Evolutionary conservation across 345 rosid genomes (phyloP).

Genomic region (Zanthoxylum bungeanum): DNA sequence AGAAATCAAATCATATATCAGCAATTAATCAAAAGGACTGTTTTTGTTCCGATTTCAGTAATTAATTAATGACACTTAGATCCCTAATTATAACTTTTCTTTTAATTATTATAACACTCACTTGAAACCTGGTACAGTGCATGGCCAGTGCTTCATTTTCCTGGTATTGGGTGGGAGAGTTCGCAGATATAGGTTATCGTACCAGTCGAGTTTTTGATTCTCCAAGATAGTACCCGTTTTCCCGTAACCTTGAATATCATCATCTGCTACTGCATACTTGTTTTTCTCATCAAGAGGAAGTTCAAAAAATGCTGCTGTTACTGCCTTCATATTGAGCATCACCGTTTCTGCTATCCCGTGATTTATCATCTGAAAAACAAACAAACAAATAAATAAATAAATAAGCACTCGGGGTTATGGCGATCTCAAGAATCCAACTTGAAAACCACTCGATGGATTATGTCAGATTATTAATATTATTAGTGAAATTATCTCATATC

Average conservation of each 20-base stretch:
- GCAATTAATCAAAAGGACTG: too few species aligned
- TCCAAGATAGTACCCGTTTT: constrained; percentile 30
- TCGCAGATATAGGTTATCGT: constrained; percentile 15
- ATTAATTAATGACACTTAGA: too few species aligned
- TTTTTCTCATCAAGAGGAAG: constrained; percentile 29
- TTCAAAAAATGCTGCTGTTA: constrained; percentile 22
- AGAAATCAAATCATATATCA: too few species aligned
- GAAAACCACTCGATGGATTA: too few species aligned
- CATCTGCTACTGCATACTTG: constrained; percentile 16
- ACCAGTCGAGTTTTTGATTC: constrained; percentile 29
- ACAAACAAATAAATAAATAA: too few species aligned
- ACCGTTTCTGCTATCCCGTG: constrained; percentile 17
- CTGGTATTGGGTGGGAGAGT: constrained; percentile 9
- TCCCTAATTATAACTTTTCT: too few species aligned
- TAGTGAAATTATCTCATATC: too few species aligned
- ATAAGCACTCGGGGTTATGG: too few species aligned
- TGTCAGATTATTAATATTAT: too few species aligned
- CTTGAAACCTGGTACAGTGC: constrained; percentile 18
- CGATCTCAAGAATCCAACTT: too few species aligned
- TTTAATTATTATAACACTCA: too few species aligned
- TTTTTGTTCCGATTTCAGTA: too few species aligned
- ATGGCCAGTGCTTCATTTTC: constrained; percentile 23
- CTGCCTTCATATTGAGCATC: constrained; percentile 12
- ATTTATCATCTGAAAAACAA: constrained; percentile 17
- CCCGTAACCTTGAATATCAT: constrained; percentile 26